Conservation (phyloP, 192 early-diverging fungal genomes). For the Piromyces finnis region DNA sequence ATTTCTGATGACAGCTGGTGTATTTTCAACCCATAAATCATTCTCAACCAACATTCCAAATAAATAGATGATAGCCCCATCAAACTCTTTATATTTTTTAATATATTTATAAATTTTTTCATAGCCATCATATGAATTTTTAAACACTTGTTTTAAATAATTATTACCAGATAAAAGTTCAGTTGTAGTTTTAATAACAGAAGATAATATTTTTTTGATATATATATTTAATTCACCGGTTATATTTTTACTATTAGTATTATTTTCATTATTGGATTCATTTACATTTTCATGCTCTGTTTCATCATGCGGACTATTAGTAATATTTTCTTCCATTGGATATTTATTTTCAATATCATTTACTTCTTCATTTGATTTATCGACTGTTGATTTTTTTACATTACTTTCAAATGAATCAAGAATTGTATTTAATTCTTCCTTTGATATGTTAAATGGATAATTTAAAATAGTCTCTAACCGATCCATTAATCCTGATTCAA, state of each 20-base stretch:
- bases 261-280: neutral
- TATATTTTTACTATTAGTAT: neutral
- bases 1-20: neutral
- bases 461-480: neutral
- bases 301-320: neutral
- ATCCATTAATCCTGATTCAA: neutral
- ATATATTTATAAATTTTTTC: neutral
- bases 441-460: neutral
- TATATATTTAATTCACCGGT: neutral
- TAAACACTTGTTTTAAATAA: neutral
- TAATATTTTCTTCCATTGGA: neutral
- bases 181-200: neutral
- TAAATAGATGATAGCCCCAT: neutral
- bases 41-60: neutral
- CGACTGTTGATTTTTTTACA: too few relatives aligned
- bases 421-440: neutral
- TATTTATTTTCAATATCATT: too few relatives aligned
- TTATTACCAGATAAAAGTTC: neutral
- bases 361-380: too few relatives aligned
- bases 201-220: neutral
- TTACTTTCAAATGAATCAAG: neutral
- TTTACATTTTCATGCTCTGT: neutral
- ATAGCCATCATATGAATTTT: neutral
- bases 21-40: neutral
- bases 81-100: neutral